phyloP scores from a whole-genome alignment of 306 rosid genomes.

The Cotoneaster glaucophyllus region DNA sequence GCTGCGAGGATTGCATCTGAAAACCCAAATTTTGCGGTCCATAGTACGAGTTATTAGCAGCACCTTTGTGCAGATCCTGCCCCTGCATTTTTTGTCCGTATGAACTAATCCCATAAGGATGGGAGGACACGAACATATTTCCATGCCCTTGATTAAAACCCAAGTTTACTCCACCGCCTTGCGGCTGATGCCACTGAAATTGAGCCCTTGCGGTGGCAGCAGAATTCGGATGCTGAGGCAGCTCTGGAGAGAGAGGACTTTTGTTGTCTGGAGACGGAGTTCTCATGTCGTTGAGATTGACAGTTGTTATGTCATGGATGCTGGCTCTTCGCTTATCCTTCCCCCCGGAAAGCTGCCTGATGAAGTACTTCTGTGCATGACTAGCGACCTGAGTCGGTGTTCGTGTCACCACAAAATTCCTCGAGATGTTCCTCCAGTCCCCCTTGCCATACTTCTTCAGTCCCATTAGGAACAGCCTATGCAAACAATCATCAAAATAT shows the following conservation, averaged over 20 bases:
- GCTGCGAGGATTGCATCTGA: conserved; percentile 58
- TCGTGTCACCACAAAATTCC: conserved; percentile 63
- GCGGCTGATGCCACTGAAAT: conserved; percentile 63
- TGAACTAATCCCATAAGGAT: conserved; percentile 44
- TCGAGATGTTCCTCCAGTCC: conserved; percentile 92
- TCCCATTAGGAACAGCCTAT: conserved; percentile 78
- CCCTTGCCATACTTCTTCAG: conserved; percentile 85
- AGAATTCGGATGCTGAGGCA: conserved; percentile 29
- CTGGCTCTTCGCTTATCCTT: conserved; percentile 92
- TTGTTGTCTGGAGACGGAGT: conserved; percentile 48
- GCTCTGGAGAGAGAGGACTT: conserved; percentile 42
- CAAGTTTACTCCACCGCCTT: conserved; percentile 33
- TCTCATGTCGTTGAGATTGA: conserved; percentile 50
- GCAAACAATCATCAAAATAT: conserved; percentile 13
- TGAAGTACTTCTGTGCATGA: conserved; percentile 94
- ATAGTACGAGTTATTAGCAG: conserved; percentile 41
- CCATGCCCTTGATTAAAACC: conserved; percentile 34
- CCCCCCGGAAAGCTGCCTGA: conserved; percentile 76
- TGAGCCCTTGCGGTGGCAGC: conserved; percentile 24
- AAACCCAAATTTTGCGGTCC: conserved; percentile 61
- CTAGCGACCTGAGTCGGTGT: conserved; percentile 97
- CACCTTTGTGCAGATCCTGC: conserved; percentile 38
- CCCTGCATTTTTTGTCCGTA: conserved; percentile 50
- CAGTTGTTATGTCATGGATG: conserved; percentile 95
- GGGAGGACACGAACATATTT: conserved; percentile 35